phyloP scores from a whole-genome alignment of 2,329 filamentous ascomycete genomes.

The Aspergillus glaucus region DNA sequence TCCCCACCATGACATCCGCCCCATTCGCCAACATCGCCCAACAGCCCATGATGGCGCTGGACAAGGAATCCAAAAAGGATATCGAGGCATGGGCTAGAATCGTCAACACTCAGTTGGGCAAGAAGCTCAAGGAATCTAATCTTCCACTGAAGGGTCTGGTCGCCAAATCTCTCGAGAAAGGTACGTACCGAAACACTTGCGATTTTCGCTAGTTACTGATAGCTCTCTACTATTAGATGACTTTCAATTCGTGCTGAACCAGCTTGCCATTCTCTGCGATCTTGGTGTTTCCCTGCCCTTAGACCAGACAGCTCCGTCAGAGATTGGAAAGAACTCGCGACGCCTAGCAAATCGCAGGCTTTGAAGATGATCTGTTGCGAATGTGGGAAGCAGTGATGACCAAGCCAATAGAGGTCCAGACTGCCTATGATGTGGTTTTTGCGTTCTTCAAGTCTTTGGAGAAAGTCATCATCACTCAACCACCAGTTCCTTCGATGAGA shows the following conservation, averaged over 20 bases:
- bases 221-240: neutral
- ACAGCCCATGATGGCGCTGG: neutral
- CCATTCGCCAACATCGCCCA: too few species aligned
- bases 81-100: neutral
- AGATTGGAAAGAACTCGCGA: neutral
- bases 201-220: neutral
- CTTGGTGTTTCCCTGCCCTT: neutral
- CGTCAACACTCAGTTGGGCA: neutral
- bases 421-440: neutral
- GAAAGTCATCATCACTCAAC: neutral
- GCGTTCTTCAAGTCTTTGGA: neutral
- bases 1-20: too few species aligned
- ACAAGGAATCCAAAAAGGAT: neutral
- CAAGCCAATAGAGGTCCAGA: neutral
- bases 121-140: neutral
- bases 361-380: neutral
- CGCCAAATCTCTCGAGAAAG: neutral
- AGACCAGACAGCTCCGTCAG: neutral
- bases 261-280: neutral
- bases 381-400: neutral
- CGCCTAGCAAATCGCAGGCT: neutral
- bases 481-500: neutral
- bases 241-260: neutral
- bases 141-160: neutral
- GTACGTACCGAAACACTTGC: neutral